Conservation (phyloP, 1,284 basidiomycete species). For the Ustilago curta region DNA sequence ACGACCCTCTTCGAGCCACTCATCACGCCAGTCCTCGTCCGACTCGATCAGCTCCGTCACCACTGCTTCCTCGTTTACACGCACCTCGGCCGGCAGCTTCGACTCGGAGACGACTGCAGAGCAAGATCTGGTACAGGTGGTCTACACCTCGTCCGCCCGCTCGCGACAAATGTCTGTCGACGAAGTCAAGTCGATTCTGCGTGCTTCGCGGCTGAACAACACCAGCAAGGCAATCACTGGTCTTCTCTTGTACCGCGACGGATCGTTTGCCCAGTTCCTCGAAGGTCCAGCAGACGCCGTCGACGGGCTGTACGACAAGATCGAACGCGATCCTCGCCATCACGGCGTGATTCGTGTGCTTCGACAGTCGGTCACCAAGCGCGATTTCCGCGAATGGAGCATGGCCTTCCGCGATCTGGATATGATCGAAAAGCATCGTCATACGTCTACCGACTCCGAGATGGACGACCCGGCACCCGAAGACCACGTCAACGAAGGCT, state of each 20-base stretch:
- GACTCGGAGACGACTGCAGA: constrained; percentile 14
- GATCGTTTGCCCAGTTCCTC: constrained; percentile 52
- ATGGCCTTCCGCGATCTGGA: constrained; percentile 55
- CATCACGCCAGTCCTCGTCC: constrained; percentile 41
- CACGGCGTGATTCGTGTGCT: constrained; percentile 41
- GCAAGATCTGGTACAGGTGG: constrained; percentile 41
- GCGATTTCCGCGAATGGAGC: constrained; percentile 49
- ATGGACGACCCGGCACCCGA: constrained; percentile 19
- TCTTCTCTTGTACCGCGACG: constrained; percentile 46
- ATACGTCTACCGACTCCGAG: neutral
- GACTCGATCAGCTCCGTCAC: constrained; percentile 33
- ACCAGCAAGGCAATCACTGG: constrained; percentile 39
- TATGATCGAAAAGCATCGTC: constrained; percentile 20
- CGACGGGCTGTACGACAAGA: constrained; percentile 34
- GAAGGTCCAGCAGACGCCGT: constrained; percentile 42
- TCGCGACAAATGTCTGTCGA: constrained; percentile 31
- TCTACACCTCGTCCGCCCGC: constrained; percentile 46
- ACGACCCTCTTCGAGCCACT: constrained; percentile 25
- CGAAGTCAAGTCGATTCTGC: constrained; percentile 35
- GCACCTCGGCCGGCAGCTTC: constrained; percentile 11
- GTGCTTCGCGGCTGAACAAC: constrained; percentile 39
- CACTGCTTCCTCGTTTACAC: constrained; percentile 20
- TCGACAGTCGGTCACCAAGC: constrained; percentile 28
- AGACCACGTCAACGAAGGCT: constrained; percentile 31
- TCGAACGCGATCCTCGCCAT: constrained; percentile 46